These are phyloP conservation scores for Sporothrix brunneoviolacea DNA, from an alignment of 2,329 filamentous ascomycete species.

Conservation along the genomic window DNA sequence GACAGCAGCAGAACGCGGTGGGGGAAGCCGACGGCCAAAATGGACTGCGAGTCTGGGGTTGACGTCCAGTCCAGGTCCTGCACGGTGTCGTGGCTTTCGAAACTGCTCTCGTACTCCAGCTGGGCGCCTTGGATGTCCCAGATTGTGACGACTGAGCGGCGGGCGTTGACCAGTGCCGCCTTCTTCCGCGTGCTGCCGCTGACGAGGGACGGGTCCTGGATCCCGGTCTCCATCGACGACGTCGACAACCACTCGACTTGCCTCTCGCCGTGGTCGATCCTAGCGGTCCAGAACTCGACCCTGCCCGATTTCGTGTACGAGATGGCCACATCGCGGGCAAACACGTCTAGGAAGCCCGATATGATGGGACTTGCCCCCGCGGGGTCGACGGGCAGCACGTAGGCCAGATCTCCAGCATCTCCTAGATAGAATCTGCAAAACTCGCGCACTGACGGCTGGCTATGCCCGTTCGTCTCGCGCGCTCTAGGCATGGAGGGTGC, in stretches of 20 bases:
- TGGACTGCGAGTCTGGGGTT: slow-evolving; percentile 80
- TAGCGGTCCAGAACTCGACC: slow-evolving; percentile 79
- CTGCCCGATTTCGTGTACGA: slow-evolving; percentile 72
- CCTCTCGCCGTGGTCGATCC: slow-evolving; percentile 53
- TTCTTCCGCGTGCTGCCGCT: slow-evolving; percentile 85
- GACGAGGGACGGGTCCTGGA: slow-evolving; percentile 65
- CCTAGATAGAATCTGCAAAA: slow-evolving; percentile 67
- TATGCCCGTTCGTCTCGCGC: slow-evolving; percentile 25
- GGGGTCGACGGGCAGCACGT: slow-evolving; percentile 77
- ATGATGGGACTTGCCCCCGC: slow-evolving; percentile 65
- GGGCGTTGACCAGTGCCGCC: slow-evolving; percentile 70
- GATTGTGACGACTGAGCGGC: slow-evolving; percentile 71
- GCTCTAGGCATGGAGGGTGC: slow-evolving; percentile 16
- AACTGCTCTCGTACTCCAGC: slow-evolving; percentile 73
- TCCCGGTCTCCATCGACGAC: slow-evolving; percentile 71
- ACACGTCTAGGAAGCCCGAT: slow-evolving; percentile 77
- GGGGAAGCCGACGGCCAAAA: slow-evolving; percentile 88
- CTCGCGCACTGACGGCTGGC: slow-evolving; percentile 45
- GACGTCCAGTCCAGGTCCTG: slow-evolving; percentile 91
- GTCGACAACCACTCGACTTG: slow-evolving; percentile 77
- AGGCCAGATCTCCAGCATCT: slow-evolving; percentile 50
- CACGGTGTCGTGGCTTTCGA: slow-evolving; percentile 66
- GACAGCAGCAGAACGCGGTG: slow-evolving; percentile 75
- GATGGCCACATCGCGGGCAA: slow-evolving; percentile 77
- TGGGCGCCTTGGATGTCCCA: slow-evolving; percentile 82